These are phyloP conservation scores for Sclerospora graminicola DNA, from an alignment of 352 stramenopile species.

Conservation along the genomic window DNA sequence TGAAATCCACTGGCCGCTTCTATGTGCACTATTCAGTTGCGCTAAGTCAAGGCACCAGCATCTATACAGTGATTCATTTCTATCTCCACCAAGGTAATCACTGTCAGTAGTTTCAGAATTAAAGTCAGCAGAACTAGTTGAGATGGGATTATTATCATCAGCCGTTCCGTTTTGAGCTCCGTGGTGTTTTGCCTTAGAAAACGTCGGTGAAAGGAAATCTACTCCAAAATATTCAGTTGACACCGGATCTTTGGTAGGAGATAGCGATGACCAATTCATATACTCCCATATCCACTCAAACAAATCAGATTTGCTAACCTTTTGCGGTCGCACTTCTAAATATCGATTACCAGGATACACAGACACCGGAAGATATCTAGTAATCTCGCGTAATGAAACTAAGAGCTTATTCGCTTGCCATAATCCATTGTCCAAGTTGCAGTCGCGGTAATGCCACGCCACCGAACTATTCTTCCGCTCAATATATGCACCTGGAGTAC, in stretches of 20 bases:
- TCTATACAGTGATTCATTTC: conserved; percentile 17
- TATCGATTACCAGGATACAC: conserved; percentile 66
- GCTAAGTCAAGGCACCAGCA: conserved; percentile 1
- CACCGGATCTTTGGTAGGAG: conserved; percentile 47
- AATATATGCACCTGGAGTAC: no score
- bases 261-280: conserved; percentile 64
- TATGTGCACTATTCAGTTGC: conserved; percentile 13
- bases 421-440: conserved; percentile 73
- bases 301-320: conserved; percentile 68
- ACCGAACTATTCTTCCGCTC: no score
- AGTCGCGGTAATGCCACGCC: conserved; percentile 87
- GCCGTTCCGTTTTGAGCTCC: no score
- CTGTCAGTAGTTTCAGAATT: conserved; percentile 4
- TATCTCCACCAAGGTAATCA: conserved; percentile 1
- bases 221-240: no score
- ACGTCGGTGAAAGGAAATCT: conserved; percentile 26
- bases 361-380: no score
- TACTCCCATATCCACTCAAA: conserved; percentile 82
- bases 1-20: conserved; percentile 57
- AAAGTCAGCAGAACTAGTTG: conserved; percentile 5
- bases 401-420: conserved; percentile 88
- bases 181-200: conserved; percentile 37
- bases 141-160: conserved; percentile 7
- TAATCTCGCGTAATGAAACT: no score
- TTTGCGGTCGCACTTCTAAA: conserved; percentile 66